These are phyloP conservation scores for Colletotrichum tamarilloi DNA, from an alignment of 2,329 filamentous ascomycete genomes.

Conservation along the genomic window DNA sequence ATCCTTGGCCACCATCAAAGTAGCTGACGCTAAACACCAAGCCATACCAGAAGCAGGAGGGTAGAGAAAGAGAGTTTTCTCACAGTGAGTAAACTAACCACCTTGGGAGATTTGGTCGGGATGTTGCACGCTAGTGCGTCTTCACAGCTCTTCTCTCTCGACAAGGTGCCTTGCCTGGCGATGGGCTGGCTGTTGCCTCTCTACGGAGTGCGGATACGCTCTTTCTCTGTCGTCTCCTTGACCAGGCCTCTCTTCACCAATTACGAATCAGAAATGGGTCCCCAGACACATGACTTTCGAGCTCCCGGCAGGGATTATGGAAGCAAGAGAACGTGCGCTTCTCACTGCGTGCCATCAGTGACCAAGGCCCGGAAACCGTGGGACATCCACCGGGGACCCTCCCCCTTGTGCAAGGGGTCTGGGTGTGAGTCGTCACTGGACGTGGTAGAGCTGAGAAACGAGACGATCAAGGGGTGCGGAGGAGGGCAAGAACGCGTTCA, in stretches of 20 bases:
- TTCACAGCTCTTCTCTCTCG: background rate
- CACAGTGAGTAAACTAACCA: constrained; percentile 7
- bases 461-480: background rate
- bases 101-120: constrained; percentile 8
- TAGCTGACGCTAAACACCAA: background rate
- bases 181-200: constrained; percentile 9
- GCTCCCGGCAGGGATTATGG: constrained; percentile 22
- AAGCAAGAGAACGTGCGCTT: constrained; percentile 24
- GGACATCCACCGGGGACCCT: constrained; percentile 3
- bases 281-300: constrained; percentile 21
- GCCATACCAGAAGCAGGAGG: constrained; percentile 6
- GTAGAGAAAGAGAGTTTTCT: constrained; percentile 27
- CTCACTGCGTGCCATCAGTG: constrained; percentile 19
- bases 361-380: constrained; percentile 9
- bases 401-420: constrained; percentile 5
- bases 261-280: constrained; percentile 1
- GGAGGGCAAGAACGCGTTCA: background rate
- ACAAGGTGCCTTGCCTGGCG: constrained; percentile 2
- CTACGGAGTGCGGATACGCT: background rate
- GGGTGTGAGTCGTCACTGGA: background rate
- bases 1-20: constrained; percentile 2
- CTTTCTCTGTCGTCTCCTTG: background rate
- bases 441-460: background rate
- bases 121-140: background rate
- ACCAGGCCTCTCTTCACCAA: background rate